These are phyloP conservation scores for Lasiodiplodia theobromae DNA, from an alignment of 2,329 filamentous ascomycete genomes.

Conservation along the genomic window DNA sequence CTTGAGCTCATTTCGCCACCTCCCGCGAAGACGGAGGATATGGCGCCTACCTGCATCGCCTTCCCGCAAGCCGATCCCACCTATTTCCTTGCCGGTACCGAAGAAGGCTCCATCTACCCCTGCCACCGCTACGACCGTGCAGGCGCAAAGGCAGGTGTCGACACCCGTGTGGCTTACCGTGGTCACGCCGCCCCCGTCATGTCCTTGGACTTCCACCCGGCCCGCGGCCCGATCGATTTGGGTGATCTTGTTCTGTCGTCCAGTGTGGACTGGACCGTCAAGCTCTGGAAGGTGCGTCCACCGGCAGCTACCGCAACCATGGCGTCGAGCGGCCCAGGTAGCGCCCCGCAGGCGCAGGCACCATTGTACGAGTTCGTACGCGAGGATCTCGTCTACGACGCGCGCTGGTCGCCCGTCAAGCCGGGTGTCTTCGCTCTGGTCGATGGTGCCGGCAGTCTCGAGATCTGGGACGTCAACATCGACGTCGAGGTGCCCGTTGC, in stretches of 20 bases:
- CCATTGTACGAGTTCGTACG: slow-evolving; percentile 90
- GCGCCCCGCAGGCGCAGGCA: slow-evolving; percentile 59
- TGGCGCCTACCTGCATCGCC: slow-evolving; percentile 91
- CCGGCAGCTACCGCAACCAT: slow-evolving; percentile 69
- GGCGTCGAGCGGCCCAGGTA: slow-evolving; percentile 48
- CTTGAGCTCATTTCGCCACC: slow-evolving; percentile 86
- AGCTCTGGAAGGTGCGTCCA: slow-evolving; percentile 92
- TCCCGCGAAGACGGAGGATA: slow-evolving; percentile 84
- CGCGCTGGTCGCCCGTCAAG: slow-evolving; percentile 91
- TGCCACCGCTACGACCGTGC: slow-evolving; percentile 98
- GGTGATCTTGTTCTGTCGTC: slow-evolving; percentile 93
- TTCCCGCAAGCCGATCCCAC: slow-evolving; percentile 96
- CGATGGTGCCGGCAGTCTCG: slow-evolving; percentile 88
- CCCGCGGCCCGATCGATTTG: slow-evolving; percentile 89
- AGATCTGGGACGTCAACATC: slow-evolving; percentile 93
- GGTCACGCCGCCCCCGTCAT: slow-evolving; percentile 95
- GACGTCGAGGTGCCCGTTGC: slow-evolving; percentile 93
- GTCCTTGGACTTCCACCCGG: slow-evolving; percentile 94
- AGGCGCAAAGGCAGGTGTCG: slow-evolving; percentile 94
- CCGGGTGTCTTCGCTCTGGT: slow-evolving; percentile 95
- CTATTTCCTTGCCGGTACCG: slow-evolving; percentile 95
- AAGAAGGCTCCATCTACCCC: slow-evolving; percentile 95
- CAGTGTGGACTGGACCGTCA: slow-evolving; percentile 95
- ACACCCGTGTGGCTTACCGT: slow-evolving; percentile 84
- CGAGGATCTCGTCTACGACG: slow-evolving; percentile 97